Conservation (phyloP, 345 rosid species). For the Pugionium dolabratum region DNA sequence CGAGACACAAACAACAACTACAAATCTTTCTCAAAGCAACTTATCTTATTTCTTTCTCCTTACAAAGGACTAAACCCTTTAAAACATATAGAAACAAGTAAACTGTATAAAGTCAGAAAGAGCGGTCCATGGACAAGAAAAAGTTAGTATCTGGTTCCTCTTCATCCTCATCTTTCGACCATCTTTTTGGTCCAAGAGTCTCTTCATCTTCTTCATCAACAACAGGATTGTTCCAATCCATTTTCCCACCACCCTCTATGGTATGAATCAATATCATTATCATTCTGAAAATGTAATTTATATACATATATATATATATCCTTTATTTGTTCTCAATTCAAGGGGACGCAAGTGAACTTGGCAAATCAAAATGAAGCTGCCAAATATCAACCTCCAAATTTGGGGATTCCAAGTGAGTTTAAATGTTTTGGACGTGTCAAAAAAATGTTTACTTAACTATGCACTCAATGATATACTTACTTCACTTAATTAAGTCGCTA, state of each 20-base stretch:
- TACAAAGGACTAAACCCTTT: constrained; percentile 28
- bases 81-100: constrained; percentile 17
- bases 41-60: constrained; percentile 19
- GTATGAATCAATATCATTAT: constrained; percentile 19
- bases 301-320: not conserved
- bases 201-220: constrained; percentile 40
- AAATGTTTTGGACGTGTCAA: not conserved
- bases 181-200: constrained; percentile 43
- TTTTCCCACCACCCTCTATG: constrained; percentile 39
- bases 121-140: constrained; percentile 41
- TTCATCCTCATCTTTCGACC: constrained; percentile 38
- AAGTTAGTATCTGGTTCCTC: constrained; percentile 36
- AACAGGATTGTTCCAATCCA: constrained; percentile 40
- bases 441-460: not conserved
- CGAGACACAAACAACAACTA: constrained; percentile 21
- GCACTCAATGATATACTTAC: not conserved
- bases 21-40: constrained; percentile 21
- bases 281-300: not conserved
- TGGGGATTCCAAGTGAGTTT: constrained; percentile 31
- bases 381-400: constrained; percentile 49
- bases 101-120: constrained; percentile 22
- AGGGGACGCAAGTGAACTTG: constrained; percentile 41
- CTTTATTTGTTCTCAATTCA: constrained; percentile 19
- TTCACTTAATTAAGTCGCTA: not conserved
- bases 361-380: constrained; percentile 44